Conservation (phyloP, 257 asterid species). For the Haberlea rhodopensis region DNA sequence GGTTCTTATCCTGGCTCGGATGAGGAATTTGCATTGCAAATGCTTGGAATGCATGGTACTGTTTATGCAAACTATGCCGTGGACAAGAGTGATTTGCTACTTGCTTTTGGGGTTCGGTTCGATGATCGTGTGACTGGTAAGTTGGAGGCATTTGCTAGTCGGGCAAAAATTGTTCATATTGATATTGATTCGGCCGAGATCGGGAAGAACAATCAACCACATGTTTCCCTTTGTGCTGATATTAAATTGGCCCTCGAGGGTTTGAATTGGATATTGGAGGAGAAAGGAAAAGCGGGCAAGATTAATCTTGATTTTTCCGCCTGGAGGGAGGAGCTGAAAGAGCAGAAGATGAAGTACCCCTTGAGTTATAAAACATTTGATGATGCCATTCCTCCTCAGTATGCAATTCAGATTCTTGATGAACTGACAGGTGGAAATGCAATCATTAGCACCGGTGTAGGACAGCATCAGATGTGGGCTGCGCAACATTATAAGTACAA, state of each 20-base stretch:
- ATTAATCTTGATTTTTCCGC: constrained; percentile 44
- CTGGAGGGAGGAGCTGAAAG: constrained; percentile 71
- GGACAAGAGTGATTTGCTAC: constrained; percentile 69
- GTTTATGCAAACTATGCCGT: constrained; percentile 74
- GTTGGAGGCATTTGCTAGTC: constrained; percentile 75
- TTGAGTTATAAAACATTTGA: constrained; percentile 55
- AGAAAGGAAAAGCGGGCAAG: constrained; percentile 22
- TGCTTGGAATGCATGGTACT: constrained; percentile 96
- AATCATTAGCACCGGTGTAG: constrained; percentile 73
- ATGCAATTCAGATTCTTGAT: constrained; percentile 67
- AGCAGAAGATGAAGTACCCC: constrained; percentile 51
- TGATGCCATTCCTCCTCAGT: constrained; percentile 76
- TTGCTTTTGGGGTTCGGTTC: constrained; percentile 86
- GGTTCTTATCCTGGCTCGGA: constrained; percentile 69
- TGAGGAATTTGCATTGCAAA: constrained; percentile 55
- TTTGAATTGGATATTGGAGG: constrained; percentile 53
- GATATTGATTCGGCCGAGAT: constrained; percentile 83
- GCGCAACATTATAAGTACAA: constrained; percentile 81
- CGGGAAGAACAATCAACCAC: constrained; percentile 80
- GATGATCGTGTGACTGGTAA: constrained; percentile 88
- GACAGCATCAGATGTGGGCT: constrained; percentile 96
- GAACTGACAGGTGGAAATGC: constrained; percentile 74
- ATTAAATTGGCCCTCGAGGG: constrained; percentile 51
- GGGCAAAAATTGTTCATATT: constrained; percentile 83
- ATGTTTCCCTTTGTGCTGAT: constrained; percentile 72